Evolutionary conservation across 148 eudicot species (phyloP).

Genomic region (Rhododendron williamsianum): DNA sequence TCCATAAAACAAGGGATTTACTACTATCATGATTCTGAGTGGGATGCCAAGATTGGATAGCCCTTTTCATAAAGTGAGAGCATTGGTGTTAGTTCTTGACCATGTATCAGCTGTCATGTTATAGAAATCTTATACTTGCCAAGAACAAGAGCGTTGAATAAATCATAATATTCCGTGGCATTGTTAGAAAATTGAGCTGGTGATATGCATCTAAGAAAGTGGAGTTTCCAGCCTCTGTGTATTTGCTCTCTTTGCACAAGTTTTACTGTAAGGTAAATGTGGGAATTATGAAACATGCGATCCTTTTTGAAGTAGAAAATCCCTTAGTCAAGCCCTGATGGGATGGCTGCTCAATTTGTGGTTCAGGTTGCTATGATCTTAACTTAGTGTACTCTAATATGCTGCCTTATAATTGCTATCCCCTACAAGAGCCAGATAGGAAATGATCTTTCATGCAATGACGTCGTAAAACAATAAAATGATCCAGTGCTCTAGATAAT

Average conservation of each 20-base stretch:
- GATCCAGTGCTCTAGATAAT: background rate
- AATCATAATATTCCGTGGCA: background rate
- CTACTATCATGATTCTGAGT: background rate
- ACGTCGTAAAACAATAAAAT: background rate
- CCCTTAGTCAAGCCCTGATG: background rate
- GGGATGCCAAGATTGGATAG: background rate
- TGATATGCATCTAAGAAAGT: background rate
- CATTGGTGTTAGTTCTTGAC: background rate
- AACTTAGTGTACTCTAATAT: background rate
- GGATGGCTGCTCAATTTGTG: background rate
- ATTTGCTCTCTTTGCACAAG: background rate
- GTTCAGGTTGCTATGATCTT: background rate
- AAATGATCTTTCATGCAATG: background rate
- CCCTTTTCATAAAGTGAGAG: background rate
- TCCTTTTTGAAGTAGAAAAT: background rate
- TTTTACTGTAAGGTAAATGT: background rate
- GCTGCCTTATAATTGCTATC: background rate
- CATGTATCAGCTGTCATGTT: background rate
- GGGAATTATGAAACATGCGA: background rate
- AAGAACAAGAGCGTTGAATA: background rate
- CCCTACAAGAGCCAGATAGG: background rate
- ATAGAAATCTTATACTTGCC: background rate
- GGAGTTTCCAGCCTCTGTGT: conserved; percentile 5
- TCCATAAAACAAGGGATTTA: background rate
- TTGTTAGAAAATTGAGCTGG: background rate